Base-by-base conservation (phyloP, 306 rosid species). In the Corylus americana region DNA sequence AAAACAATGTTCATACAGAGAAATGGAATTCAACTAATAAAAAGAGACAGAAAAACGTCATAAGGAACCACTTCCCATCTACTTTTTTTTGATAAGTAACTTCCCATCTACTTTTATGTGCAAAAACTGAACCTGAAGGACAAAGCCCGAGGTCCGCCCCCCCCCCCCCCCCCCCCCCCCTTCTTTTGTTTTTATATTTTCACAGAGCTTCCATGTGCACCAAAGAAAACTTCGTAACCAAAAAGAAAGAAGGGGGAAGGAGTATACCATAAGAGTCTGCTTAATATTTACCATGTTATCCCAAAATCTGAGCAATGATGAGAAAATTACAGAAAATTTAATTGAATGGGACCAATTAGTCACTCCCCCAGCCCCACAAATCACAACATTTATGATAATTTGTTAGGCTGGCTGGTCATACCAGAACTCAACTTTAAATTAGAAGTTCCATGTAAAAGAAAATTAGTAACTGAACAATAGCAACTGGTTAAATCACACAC, bases 401-500 rank as follows among this genome's bases (percentile, higher is more conserved):
- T 67, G 71, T 39, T 11, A 50, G 50, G 50, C 48, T 39, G 50
- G 50, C 50, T 17, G 5, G 49, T 4, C 27, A 39, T 17, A n/a
- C 72, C 27, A 39, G 42, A 67, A 67, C 14, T 18, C 27, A 42
- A 39, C 51, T 39, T 42, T 67, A 16, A 17, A 67, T 67, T 17
- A 67, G 29, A 35, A 62, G 54, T 63, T 49, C 49, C 39, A 69
- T 59, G 27, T 45, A 55, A 45, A 16, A 12, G 5, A 25, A 78
- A 48, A 78, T 53, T 53, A 11, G 18, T n/a, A 70, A 66, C 18
- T 8, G 25, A 53, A 68, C 22, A 64, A 31, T 58, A 57, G 55
- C 63, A 70, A 54, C 63, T 75, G 13, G 57, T 79, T 18, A 39
- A 82, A 69, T 53, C 74, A 71, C 80, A 83, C 45, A 93, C 98